Conservation (phyloP, 495 filamentous ascomycete species). For the Aspergillus ostianus region DNA sequence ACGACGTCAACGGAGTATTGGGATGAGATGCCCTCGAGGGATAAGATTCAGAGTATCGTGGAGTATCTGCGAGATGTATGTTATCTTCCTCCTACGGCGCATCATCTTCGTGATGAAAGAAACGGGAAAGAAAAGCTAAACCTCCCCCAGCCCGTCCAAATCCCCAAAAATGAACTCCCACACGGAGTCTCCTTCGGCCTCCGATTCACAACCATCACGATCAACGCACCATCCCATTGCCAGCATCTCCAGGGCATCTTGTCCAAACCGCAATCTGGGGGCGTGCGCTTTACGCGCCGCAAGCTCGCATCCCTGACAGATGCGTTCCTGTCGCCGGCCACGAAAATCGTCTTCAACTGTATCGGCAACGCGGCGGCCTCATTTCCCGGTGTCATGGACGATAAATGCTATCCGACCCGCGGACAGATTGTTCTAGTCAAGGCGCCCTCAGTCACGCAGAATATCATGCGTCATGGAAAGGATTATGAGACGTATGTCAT, state of each 20-base stretch:
- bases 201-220: constrained; percentile 28
- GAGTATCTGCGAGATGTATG: constrained; percentile 33
- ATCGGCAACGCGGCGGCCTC: constrained; percentile 24
- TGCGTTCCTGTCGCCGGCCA: constrained; percentile 20
- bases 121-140: neutral
- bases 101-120: no score
- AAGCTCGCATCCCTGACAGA: constrained; percentile 19
- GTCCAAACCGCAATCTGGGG: constrained; percentile 3
- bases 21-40: constrained; percentile 25
- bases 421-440: constrained; percentile 41
- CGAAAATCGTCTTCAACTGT: constrained; percentile 33
- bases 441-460: constrained; percentile 27
- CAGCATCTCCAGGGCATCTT: constrained; percentile 1
- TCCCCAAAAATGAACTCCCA: constrained; percentile 24
- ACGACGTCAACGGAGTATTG: constrained; percentile 31
- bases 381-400: constrained; percentile 26
- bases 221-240: constrained; percentile 27
- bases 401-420: constrained; percentile 30
- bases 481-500: constrained; percentile 37
- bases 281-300: constrained; percentile 24
- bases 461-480: constrained; percentile 34
- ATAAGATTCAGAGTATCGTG: constrained; percentile 29
- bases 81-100: neutral
- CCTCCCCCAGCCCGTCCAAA: neutral
- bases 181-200: constrained; percentile 26